Percentiles rank a stretch among this genome's conserved stretches.
These are phyloP conservation scores for Skeletonema menzelii DNA, from an alignment of 108 stramenopile genomes.

Conservation along the genomic window DNA sequence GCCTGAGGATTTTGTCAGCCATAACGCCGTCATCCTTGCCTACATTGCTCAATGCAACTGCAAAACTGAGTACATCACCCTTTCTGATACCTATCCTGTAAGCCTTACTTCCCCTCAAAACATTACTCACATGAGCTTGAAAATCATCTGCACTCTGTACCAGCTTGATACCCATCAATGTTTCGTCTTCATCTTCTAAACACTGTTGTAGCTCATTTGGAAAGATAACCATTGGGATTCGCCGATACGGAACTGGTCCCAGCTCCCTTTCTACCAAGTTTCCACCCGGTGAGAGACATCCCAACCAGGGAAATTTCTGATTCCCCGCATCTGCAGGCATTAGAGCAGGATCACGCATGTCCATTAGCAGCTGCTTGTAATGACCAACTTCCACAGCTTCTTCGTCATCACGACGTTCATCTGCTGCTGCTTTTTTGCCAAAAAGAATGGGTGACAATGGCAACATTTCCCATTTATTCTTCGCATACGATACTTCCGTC, in stretches of 20 bases:
- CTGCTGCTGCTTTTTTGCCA: background rate
- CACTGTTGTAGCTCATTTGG: background rate
- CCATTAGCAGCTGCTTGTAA: background rate
- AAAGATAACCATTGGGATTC: background rate
- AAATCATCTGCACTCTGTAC: conserved; percentile 26
- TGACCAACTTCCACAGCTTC: background rate
- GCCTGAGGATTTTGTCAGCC: conserved; percentile 42
- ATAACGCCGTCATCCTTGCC: conserved; percentile 25
- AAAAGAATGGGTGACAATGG: background rate
- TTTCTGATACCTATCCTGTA: conserved; percentile 33
- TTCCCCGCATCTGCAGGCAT: background rate
- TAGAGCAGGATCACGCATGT: background rate
- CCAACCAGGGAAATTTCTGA: background rate
- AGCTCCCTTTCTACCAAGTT: background rate
- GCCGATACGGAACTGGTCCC: background rate
- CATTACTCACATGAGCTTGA: conserved; percentile 39
- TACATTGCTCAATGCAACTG: conserved; percentile 41
- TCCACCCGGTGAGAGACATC: background rate
- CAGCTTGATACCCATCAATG: conserved; percentile 35
- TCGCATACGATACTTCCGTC: conserved; percentile 22
- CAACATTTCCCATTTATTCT: background rate
- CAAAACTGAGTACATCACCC: conserved; percentile 47
- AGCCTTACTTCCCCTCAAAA: conserved; percentile 27
- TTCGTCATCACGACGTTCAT: background rate
- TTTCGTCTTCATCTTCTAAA: background rate